phyloP scores from a whole-genome alignment of 345 rosid species.

The Salix suchowensis region DNA sequence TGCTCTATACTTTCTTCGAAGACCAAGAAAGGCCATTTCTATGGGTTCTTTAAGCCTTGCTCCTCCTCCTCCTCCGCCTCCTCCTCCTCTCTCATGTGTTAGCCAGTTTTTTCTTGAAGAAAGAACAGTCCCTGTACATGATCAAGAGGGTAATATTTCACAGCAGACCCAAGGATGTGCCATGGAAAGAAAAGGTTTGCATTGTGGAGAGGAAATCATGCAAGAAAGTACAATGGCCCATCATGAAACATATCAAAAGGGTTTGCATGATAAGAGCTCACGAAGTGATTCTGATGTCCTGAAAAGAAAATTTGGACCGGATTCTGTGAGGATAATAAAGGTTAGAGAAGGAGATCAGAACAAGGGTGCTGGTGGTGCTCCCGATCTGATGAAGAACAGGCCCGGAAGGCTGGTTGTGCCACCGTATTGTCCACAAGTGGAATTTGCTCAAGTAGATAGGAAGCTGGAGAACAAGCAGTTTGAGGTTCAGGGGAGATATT shows the following conservation, averaged over 20 bases:
- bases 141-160: too few relatives aligned
- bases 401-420: conserved; percentile 44
- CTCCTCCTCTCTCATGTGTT: conserved; percentile 10
- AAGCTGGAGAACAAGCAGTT: conserved; percentile 27
- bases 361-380: background rate
- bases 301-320: background rate
- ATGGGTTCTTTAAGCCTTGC: conserved; percentile 14
- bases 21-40: conserved; percentile 14
- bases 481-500: conserved; percentile 38
- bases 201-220: background rate
- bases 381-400: conserved; percentile 29
- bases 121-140: background rate
- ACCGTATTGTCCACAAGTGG: conserved; percentile 8
- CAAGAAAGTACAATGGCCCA: background rate
- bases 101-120: conserved; percentile 1
- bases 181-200: background rate
- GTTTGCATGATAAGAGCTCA: background rate
- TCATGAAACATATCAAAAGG: conserved; percentile 4
- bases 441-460: conserved; percentile 2
- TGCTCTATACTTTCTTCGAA: conserved; percentile 5
- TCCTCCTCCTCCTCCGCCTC: conserved; percentile 1
- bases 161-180: background rate
- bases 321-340: conserved; percentile 2
- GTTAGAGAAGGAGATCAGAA: background rate
- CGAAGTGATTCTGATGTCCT: background rate